Evolutionary conservation across 345 rosid genomes (phyloP), one percentile per base, ranked within the genome.

Genomic region (Raphanus sativus): DNA sequence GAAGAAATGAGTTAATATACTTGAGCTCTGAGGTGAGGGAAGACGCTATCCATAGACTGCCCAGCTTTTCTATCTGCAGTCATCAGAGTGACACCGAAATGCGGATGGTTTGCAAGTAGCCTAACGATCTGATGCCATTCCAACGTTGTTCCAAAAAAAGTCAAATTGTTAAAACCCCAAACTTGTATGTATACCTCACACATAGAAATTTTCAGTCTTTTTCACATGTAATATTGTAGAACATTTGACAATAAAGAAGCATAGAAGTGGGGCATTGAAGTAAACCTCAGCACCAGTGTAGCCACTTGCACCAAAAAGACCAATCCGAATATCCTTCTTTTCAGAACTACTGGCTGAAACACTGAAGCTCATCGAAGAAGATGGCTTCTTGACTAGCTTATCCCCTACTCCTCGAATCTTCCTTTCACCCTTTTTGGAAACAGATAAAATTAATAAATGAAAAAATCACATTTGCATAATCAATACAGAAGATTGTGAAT

Each of bases 261-360:
- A 32, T 8, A 50, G 0, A 1, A 21, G 5, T 24, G 7, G 6
- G n/a, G n/a, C n/a, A n/a, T n/a, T n/a, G n/a, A n/a, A n/a, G n/a
- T n/a, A n/a, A n/a, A 95, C 99, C 99, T 96, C 98, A 1, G 97
- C 93, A 69, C 99, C 99, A 66, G 99, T 96, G 86, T 96, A 95
- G 29, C 99, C 99, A 78, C 99, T 95, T 28, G 98, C 97, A 75
- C 99, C 98, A 34, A 95, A 97, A 81, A 93, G 93, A 62, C 94
- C 99, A 59, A 93, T 81, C 16, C 89, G 84, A 83, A 85, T 86
- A 78, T 89, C 87, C 79, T 87, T 89, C 79, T 87, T 89, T 54
- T 83, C 81, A 28, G 81, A 42, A 36, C 84, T 82, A 48, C 29
- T 78, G 5, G 76, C 83, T 28, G 74, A 70, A 69, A 83, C 64